A percentile compares a stretch with the other conserved stretches of the same genome.
Conservation (phyloP, 78 protist species). For the Planoprotostelium fungivorum region DNA sequence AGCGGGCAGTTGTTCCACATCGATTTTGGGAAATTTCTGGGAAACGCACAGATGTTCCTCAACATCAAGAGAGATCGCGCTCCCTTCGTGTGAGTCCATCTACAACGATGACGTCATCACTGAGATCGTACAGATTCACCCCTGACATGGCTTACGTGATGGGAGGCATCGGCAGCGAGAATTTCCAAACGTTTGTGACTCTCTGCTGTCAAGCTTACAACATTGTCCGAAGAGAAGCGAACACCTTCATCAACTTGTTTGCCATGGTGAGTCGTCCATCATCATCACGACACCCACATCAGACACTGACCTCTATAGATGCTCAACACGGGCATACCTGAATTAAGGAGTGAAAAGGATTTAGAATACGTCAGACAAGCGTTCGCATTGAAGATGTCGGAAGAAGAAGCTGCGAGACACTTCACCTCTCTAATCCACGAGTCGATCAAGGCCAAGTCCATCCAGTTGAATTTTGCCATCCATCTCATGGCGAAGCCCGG, state of each 20-base stretch:
- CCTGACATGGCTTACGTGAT: constrained; percentile 57
- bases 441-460: constrained; percentile 21
- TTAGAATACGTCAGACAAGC: constrained; percentile 61
- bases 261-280: constrained; percentile 37
- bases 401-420: constrained; percentile 64
- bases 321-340: constrained; percentile 93
- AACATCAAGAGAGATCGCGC: constrained; percentile 87
- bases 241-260: constrained; percentile 76
- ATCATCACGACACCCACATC: background rate
- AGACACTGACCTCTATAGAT: constrained; percentile 45
- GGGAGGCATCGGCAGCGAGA: constrained; percentile 39
- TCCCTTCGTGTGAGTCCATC: constrained; percentile 80
- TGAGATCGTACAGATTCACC: constrained; percentile 2
- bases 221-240: constrained; percentile 68
- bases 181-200: constrained; percentile 55
- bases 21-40: constrained; percentile 89
- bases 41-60: constrained; percentile 65
- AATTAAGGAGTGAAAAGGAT: constrained; percentile 65
- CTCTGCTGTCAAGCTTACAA: constrained; percentile 77
- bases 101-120: background rate
- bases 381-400: constrained; percentile 43
- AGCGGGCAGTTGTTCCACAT: constrained; percentile 84
- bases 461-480: constrained; percentile 52
- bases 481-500: constrained; percentile 30
- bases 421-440: constrained; percentile 58